A percentile compares a stretch with the other conserved stretches of the same genome.
phyloP scores from a whole-genome alignment of 345 rosid genomes.

The Odontarrhena argentea region DNA sequence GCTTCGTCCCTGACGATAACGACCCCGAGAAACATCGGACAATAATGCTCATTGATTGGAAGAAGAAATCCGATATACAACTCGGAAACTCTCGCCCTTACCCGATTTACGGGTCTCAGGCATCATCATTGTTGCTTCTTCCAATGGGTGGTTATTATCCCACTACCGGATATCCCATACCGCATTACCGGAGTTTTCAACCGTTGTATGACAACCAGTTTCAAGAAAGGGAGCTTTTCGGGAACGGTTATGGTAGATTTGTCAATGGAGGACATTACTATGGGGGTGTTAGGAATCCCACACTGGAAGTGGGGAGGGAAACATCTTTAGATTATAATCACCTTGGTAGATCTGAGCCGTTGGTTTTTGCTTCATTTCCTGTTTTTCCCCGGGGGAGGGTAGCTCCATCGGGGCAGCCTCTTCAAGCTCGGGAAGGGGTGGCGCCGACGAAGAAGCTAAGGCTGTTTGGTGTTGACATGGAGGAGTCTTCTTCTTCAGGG shows the following conservation, averaged over 20 bases:
- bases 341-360: conserved; percentile 42
- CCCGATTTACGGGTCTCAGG: conserved; percentile 23
- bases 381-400: conserved; percentile 40
- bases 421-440: not conserved
- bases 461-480: conserved; percentile 71
- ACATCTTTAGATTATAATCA: conserved; percentile 40
- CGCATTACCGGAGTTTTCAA: conserved; percentile 25
- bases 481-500: conserved; percentile 48
- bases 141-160: conserved; percentile 30
- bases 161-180: conserved; percentile 29
- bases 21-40: conserved; percentile 49
- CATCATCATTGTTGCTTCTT: not conserved
- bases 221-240: conserved; percentile 35
- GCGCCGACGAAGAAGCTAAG: conserved; percentile 54
- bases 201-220: conserved; percentile 20
- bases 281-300: conserved; percentile 23
- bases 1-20: conserved; percentile 53
- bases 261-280: conserved; percentile 39
- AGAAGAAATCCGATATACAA: conserved; percentile 53
- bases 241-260: conserved; percentile 34
- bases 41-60: conserved; percentile 74
- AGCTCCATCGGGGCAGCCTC: conserved; percentile 7
- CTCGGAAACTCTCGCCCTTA: conserved; percentile 27
- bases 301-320: too few species aligned
- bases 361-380: conserved; percentile 65